phyloP scores from a whole-genome alignment of 176 grass and related monocot genomes.

The Stipa capillata region DNA sequence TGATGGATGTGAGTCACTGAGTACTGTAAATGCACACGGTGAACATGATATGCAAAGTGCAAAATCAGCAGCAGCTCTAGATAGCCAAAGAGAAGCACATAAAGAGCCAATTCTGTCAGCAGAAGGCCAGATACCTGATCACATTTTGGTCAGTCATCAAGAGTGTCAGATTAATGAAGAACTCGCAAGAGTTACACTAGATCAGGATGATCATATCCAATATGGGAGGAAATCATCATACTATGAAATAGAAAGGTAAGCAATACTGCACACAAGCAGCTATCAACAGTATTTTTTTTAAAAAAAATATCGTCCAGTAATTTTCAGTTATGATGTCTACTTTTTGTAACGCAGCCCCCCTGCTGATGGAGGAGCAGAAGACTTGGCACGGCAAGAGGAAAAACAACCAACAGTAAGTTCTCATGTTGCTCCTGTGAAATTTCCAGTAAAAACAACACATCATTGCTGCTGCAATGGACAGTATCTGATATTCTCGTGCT shows the following conservation, averaged over 20 bases:
- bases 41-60: background rate
- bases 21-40: background rate
- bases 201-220: background rate
- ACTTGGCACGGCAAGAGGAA: constrained; percentile 13
- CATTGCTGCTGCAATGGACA: no score
- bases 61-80: background rate
- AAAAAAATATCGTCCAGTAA: background rate
- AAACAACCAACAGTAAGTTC: constrained; percentile 52
- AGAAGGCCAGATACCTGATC: background rate
- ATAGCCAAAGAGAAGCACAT: background rate
- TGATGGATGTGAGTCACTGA: background rate
- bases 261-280: background rate
- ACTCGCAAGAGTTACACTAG: background rate
- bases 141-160: background rate
- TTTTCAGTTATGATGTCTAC: no score
- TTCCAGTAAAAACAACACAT: no score
- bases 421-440: background rate
- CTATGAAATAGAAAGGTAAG: constrained; percentile 40
- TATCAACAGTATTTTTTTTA: background rate
- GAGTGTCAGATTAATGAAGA: constrained; percentile 7
- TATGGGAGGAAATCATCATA: constrained; percentile 12
- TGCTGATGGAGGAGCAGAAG: constrained; percentile 24
- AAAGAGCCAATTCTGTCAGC: background rate
- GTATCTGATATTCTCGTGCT: background rate
- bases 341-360: constrained; percentile 23